Base-by-base conservation (phyloP, 805 yeast genomes). In the Ogataea naganishii region DNA sequence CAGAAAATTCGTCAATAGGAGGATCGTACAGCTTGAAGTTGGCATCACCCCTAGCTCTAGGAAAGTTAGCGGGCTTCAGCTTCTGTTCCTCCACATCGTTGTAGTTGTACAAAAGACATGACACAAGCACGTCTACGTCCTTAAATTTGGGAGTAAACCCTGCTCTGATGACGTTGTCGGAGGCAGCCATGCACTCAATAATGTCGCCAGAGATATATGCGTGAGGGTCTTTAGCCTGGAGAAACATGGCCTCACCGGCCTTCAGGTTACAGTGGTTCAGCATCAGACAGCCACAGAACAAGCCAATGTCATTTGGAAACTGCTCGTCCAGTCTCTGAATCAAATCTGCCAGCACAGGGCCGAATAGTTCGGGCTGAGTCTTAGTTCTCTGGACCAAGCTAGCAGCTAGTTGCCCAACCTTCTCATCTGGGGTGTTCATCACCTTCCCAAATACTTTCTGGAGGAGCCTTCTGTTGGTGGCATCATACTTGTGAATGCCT, bases 131-230 rank as follows among this genome's bases (percentile, higher is more conserved):
- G 35, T 76, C 60, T 37, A 92, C 97, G 57, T 92, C 99, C 62
- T 89, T 92, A 66, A 89, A 92, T 58, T 92, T 92, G 38, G 99
- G 98, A n/a, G 99, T 92, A 67, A 92, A 92, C 10, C 98, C 99
- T 4, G 96, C 95, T 57, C 99, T 75, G 29, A 92, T 96, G 34
- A 92, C 99, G 49, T 92, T 92, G 57, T 92, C 99, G 23, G 94
- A 80, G 7, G 98, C 96, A 24, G 98, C 98, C 99, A 92, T 92
- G 66, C 98, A 92, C 65, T 92, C 99, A 50, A 92, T 88, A 44
- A 92, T 92, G 57, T 92, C 97, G 42, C 99, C 99, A 32, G 80
- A 70, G 38, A 92, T 89, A 60, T 92, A 92, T 20, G 98, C 98
- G 58, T 92, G 99, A 16, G 97, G 97, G 58, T 88, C 96, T 60